Percentiles rank a stretch among this genome's conserved stretches.
Evolutionary conservation across 1,284 basidiomycete species (phyloP).

Genomic region (Tilletia horrida): DNA sequence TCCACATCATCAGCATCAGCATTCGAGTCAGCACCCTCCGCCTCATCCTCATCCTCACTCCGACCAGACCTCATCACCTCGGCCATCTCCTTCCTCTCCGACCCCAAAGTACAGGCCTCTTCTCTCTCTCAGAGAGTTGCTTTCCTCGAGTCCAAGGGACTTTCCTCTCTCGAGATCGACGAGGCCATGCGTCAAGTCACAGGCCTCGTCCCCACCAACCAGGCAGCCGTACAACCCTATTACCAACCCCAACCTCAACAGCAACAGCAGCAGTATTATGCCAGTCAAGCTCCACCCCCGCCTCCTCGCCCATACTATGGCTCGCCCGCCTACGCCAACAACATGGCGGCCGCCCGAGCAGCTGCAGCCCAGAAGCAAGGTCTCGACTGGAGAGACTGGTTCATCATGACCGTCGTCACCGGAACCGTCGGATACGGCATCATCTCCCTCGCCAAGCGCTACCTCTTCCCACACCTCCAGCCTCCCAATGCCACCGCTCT

Average conservation of each 20-base stretch:
- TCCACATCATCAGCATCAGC: background rate
- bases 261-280: slow-evolving; percentile 54
- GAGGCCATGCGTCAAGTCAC: slow-evolving; percentile 66
- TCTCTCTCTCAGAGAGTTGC: slow-evolving; percentile 79
- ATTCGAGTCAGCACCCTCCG: background rate
- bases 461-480: slow-evolving; percentile 81
- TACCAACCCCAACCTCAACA: slow-evolving; percentile 52
- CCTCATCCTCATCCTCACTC: slow-evolving; percentile 14
- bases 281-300: slow-evolving; percentile 28
- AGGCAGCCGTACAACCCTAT: slow-evolving; percentile 2
- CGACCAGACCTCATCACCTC: slow-evolving; percentile 48
- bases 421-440: slow-evolving; percentile 84
- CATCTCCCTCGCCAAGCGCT: slow-evolving; percentile 85
- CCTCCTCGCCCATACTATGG: slow-evolving; percentile 24
- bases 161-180: slow-evolving; percentile 80
- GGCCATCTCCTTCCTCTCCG: slow-evolving; percentile 49
- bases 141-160: slow-evolving; percentile 90
- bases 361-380: slow-evolving; percentile 31
- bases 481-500: slow-evolving; percentile 86
- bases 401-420: slow-evolving; percentile 85
- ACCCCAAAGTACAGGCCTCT: slow-evolving; percentile 65
- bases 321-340: background rate
- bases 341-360: slow-evolving; percentile 18
- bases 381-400: slow-evolving; percentile 52
- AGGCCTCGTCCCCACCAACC: slow-evolving; percentile 15